Evolutionary conservation across 345 rosid species (phyloP).

Genomic region (Dipteronia sinensis): DNA sequence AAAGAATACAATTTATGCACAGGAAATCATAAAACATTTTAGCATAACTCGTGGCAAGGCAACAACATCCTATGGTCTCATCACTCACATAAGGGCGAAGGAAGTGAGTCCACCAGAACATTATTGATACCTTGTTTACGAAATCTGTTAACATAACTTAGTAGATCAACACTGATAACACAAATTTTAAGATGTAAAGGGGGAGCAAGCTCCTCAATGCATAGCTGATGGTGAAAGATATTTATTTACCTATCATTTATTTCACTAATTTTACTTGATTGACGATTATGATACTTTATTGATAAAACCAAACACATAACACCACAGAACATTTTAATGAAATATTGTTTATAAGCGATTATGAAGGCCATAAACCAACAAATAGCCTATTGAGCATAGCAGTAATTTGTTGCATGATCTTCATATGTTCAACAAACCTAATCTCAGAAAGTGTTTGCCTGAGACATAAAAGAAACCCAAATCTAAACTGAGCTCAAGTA

Average conservation of each 20-base stretch:
- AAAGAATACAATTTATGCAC: background rate
- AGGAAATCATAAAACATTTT: background rate
- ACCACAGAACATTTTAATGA: background rate
- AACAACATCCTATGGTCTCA: background rate
- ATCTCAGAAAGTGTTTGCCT: constrained; percentile 1
- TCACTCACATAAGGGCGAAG: background rate
- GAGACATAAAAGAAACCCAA: background rate
- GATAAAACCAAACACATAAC: background rate
- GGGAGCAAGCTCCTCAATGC: background rate
- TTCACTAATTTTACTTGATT: background rate
- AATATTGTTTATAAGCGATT: background rate
- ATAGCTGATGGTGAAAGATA: background rate
- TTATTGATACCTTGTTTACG: background rate
- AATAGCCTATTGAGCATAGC: background rate
- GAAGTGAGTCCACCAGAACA: background rate
- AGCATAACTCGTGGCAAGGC: background rate
- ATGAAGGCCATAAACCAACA: background rate
- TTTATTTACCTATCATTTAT: background rate
- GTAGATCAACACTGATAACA: background rate
- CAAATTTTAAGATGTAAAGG: background rate
- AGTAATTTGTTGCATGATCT: background rate
- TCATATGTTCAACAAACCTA: background rate
- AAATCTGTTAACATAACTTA: background rate
- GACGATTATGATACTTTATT: background rate
- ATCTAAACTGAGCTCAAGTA: background rate